phyloP scores from a whole-genome alignment of 352 stramenopile genomes.

The Globisporangium emineosum region DNA sequence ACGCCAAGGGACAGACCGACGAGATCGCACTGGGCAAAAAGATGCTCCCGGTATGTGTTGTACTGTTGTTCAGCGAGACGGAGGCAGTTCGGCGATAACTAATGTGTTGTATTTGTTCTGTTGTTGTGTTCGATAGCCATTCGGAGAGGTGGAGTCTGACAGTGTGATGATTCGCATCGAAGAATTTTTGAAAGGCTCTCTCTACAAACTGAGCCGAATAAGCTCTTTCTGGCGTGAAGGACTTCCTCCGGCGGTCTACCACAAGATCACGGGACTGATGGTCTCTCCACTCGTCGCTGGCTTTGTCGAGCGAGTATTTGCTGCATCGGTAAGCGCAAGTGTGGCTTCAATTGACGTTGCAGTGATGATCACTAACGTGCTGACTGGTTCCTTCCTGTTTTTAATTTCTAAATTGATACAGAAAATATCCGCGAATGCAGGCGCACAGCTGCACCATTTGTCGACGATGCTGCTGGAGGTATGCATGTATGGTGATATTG shows the following conservation, averaged over 20 bases:
- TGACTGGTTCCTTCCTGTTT: conserved; percentile 4
- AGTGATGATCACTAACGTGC: neutral
- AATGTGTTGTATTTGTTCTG: neutral
- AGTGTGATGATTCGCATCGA: conserved; percentile 38
- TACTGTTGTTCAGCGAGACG: neutral
- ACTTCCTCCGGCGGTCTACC: conserved; percentile 47
- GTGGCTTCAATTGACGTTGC: neutral
- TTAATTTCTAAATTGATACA: conserved; percentile 13
- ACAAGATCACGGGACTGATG: conserved; percentile 45
- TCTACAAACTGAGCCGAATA: conserved; percentile 70
- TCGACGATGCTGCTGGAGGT: conserved; percentile 53
- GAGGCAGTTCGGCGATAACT: neutral
- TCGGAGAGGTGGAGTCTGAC: conserved; percentile 39
- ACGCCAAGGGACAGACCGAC: conserved; percentile 34
- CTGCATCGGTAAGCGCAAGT: conserved; percentile 31
- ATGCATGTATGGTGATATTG: neutral
- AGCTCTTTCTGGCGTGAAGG: conserved; percentile 65
- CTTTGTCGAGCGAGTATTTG: conserved; percentile 52
- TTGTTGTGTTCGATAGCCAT: conserved; percentile 21
- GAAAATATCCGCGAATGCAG: conserved; percentile 47
- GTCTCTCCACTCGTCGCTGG: conserved; percentile 52
- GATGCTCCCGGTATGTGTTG: conserved; percentile 40
- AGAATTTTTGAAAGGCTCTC: conserved; percentile 44
- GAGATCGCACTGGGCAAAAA: conserved; percentile 39
- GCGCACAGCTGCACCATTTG: conserved; percentile 43